These are phyloP conservation scores for Fusarium incarnatum DNA, from an alignment of 2,329 filamentous ascomycete species.

Conservation along the genomic window DNA sequence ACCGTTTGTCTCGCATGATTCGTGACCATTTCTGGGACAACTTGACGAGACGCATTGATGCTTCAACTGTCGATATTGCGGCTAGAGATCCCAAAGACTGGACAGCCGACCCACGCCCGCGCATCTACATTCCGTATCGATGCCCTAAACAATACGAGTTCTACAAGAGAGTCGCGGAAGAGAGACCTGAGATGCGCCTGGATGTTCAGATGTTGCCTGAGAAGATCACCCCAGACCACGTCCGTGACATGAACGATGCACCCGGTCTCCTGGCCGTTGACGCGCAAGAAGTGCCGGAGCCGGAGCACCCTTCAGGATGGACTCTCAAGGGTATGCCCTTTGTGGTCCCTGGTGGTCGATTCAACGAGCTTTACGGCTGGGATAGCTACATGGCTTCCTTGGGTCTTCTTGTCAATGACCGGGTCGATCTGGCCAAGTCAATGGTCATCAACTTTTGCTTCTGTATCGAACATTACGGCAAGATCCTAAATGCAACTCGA, in stretches of 20 bases:
- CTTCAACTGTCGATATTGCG: slow-evolving; percentile 85
- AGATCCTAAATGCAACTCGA: slow-evolving; percentile 96
- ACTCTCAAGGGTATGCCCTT: slow-evolving; percentile 87
- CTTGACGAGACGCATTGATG: slow-evolving; percentile 89
- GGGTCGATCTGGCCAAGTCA: slow-evolving; percentile 86
- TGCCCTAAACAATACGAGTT: slow-evolving; percentile 91
- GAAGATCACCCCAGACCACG: slow-evolving; percentile 82
- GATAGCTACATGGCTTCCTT: slow-evolving; percentile 99
- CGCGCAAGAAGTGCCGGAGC: slow-evolving; percentile 81
- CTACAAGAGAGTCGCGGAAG: slow-evolving; percentile 82
- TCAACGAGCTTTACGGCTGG: slow-evolving; percentile 99
- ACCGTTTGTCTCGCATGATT: slow-evolving; percentile 86
- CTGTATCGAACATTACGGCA: slow-evolving; percentile 97
- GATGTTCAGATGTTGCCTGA: slow-evolving; percentile 86
- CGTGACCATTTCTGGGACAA: slow-evolving; percentile 93
- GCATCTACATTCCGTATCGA: slow-evolving; percentile 89
- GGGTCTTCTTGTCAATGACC: slow-evolving; percentile 86
- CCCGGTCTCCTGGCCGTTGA: slow-evolving; percentile 91
- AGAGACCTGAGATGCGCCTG: slow-evolving; percentile 84
- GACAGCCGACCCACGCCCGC: slow-evolving; percentile 87
- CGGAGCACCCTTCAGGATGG: slow-evolving; percentile 68
- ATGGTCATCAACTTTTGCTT: slow-evolving; percentile 99
- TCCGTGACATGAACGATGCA: slow-evolving; percentile 85
- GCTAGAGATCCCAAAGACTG: slow-evolving; percentile 95
- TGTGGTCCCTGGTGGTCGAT: slow-evolving; percentile 95